Evolutionary conservation across 495 filamentous ascomycete genomes (phyloP), one percentile per base, ranked within the genome.

Genomic region (Aspergillus haitiensis): DNA sequence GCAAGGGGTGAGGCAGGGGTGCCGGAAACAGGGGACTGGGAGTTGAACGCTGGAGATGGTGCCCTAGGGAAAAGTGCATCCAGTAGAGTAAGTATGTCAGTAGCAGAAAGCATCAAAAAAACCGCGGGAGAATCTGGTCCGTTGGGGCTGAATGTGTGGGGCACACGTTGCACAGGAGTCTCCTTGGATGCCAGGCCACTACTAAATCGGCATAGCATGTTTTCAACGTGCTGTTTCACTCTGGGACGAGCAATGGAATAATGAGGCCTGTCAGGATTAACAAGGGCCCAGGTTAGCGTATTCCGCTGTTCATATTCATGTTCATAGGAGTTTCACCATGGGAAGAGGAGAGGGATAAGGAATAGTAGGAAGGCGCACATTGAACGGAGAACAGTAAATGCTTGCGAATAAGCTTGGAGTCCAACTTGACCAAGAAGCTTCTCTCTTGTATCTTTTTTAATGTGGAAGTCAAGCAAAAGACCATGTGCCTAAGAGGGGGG

Each of bases 401-500:
- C 88, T 60, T 86, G 83, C 68, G 88, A 87, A 58, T 93, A 88
- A 53, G 90, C 85, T 37, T 87, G 85, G 62, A 87, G 81, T 35
- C 88, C 90, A 59, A 97, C 86, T 64, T 90, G 84, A 65, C 89
- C 91, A 52, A 98, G 82, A 55, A 98, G 89, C 70, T 88, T 91
- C 65, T 96, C 86, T 52, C 94, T 84, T 21, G 91, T 92, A 73
- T 92, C 90, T 67, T 96, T 90, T 32, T 86, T 89, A 64, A 98
- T 91, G 72, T 96, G 89, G 67, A 96, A 90, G 61, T 94, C 91
- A 59, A 88, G 81, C 81, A 97, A 86, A 72, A 97, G 88, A 50
- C 91, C 92, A 59, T 92, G 88, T 32, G 84, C 86, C 89, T 92
- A 55, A 32, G 9, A 32, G 55, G 10, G 12, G 12, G 10, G n/a